phyloP scores from a whole-genome alignment of 805 yeast species.

The Kuraishia ogatae region DNA sequence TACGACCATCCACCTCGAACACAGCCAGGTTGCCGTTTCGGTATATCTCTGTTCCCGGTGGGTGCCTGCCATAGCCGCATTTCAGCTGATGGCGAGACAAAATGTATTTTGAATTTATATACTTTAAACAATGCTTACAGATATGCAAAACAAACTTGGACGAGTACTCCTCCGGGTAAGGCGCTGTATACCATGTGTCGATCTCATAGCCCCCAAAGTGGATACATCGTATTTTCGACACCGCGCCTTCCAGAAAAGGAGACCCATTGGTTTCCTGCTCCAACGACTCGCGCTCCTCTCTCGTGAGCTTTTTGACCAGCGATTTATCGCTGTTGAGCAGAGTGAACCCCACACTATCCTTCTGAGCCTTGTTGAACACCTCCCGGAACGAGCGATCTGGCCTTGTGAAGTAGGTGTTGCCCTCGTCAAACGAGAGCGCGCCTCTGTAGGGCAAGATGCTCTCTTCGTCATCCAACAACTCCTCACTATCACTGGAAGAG shows the following conservation, averaged over 20 bases:
- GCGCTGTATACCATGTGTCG: slow-evolving; percentile 88
- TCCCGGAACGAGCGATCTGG: slow-evolving; percentile 47
- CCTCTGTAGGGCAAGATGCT: slow-evolving; percentile 60
- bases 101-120: slow-evolving; percentile 61
- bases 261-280: not conserved
- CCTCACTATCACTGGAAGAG: not conserved
- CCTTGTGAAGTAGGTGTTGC: slow-evolving; percentile 49
- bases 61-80: slow-evolving; percentile 56
- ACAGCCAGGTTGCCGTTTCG: slow-evolving; percentile 60
- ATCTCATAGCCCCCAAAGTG: slow-evolving; percentile 69
- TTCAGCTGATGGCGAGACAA: slow-evolving; percentile 65
- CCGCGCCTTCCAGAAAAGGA: slow-evolving; percentile 2
- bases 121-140: slow-evolving; percentile 81
- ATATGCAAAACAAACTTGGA: slow-evolving; percentile 54
- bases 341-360: slow-evolving; percentile 30
- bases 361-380: slow-evolving; percentile 33
- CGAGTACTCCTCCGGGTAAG: slow-evolving; percentile 84
- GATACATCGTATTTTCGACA: slow-evolving; percentile 47
- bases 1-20: slow-evolving; percentile 91
- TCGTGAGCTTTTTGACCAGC: slow-evolving; percentile 11
- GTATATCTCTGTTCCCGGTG: slow-evolving; percentile 91
- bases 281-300: not conserved
- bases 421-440: slow-evolving; percentile 46
- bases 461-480: slow-evolving; percentile 6
- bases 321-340: slow-evolving; percentile 25